These are phyloP conservation scores for Aspergillus campestris DNA, from an alignment of 495 filamentous ascomycete genomes.

Conservation along the genomic window DNA sequence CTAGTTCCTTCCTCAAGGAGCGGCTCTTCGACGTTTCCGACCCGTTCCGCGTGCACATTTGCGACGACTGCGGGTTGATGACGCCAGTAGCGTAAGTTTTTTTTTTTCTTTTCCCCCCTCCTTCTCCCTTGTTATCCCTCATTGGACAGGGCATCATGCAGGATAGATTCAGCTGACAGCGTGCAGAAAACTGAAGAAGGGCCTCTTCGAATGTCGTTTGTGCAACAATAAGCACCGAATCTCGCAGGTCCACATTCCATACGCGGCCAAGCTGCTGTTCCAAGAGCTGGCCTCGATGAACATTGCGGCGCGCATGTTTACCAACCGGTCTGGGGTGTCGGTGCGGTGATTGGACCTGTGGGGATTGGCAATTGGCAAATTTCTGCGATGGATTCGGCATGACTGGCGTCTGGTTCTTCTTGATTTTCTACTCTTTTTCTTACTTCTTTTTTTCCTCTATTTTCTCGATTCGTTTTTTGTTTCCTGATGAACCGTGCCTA, in stretches of 20 bases:
- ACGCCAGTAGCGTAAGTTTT: slow-evolving; percentile 91
- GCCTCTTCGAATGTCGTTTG: slow-evolving; percentile 89
- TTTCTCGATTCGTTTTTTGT: slow-evolving; percentile 19
- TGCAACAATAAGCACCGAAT: slow-evolving; percentile 99
- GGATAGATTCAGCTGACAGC: too few species aligned
- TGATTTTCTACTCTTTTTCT: slow-evolving; percentile 4
- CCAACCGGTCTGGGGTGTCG: slow-evolving; percentile 50
- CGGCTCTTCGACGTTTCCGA: slow-evolving; percentile 93
- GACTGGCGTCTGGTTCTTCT: neutral
- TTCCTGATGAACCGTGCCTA: neutral
- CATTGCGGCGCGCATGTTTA: slow-evolving; percentile 95
- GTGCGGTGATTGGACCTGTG: slow-evolving; percentile 24
- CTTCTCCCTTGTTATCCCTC: too few species aligned
- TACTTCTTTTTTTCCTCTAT: slow-evolving; percentile 11
- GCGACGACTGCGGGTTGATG: slow-evolving; percentile 98
- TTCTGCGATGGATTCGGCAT: too few species aligned
- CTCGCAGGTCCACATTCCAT: slow-evolving; percentile 93
- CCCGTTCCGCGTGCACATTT: slow-evolving; percentile 97
- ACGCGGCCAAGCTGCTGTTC: slow-evolving; percentile 97
- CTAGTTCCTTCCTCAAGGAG: slow-evolving; percentile 94
- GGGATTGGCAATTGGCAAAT: neutral
- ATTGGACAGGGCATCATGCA: too few species aligned
- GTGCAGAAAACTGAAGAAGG: slow-evolving; percentile 82
- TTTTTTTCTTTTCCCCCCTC: neutral
- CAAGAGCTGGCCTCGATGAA: slow-evolving; percentile 98